These are phyloP conservation scores for Malus hybrid DNA, from an alignment of 331 rosid species.

Conservation along the genomic window DNA sequence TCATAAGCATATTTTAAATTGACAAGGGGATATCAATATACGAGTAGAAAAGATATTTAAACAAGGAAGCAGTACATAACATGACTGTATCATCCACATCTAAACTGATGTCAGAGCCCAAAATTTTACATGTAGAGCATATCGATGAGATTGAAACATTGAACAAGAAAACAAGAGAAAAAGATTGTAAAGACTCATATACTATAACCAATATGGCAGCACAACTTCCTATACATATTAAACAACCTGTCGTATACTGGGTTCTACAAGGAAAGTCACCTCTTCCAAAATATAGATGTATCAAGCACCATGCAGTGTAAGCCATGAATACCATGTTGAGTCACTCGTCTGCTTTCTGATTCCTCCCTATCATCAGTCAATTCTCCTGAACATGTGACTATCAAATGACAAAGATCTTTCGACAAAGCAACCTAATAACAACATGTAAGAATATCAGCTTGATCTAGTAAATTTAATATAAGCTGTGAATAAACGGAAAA, in stretches of 20 bases:
- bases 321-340: constrained; percentile 48
- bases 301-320: constrained; percentile 76
- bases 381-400: constrained; percentile 85
- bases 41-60: neutral
- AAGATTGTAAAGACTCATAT: neutral
- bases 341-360: constrained; percentile 23
- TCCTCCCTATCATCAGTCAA: constrained; percentile 37
- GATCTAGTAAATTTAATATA: constrained; percentile 4
- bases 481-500: neutral
- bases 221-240: neutral
- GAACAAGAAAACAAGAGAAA: constrained; percentile 2
- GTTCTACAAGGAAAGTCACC: constrained; percentile 49
- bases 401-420: constrained; percentile 86
- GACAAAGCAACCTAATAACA: constrained; percentile 76
- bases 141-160: constrained; percentile 3
- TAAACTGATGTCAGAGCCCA: neutral
- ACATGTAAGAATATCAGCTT: constrained; percentile 24
- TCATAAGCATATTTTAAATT: neutral
- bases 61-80: constrained; percentile 2
- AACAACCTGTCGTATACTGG: constrained; percentile 16
- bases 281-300: constrained; percentile 79
- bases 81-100: constrained; percentile 12
- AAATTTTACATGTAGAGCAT: neutral
- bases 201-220: neutral
- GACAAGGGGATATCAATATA: neutral